Base-by-base conservation (phyloP, 2,329 filamentous ascomycete genomes). In the Penicillium sp. region DNA sequence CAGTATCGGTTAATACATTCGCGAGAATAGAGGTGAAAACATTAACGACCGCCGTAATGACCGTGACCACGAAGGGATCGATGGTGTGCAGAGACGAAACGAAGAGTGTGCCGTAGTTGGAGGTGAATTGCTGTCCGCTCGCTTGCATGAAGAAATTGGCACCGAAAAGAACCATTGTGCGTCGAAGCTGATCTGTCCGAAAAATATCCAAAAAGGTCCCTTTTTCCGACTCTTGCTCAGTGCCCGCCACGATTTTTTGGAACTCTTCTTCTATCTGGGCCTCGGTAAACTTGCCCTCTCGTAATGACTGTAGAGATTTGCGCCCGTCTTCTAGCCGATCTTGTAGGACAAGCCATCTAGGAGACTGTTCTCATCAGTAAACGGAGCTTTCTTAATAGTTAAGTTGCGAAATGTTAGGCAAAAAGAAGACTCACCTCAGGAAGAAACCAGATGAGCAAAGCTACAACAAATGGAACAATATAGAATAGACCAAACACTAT, bases 401-500 rank as follows among this genome's bases (percentile, higher is more conserved):
- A n/a, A n/a, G 9, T 14, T 20, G 9, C 5, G 3, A 18, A 20
- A n/a, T 11, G 11, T n/a, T n/a, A n/a, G n/a, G 9, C 18, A 42
- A 6, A 2, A 47, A 14, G 21, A 24, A 3, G 45, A 26, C 23
- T n/a, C 18, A 47, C 46, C 46, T 50, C 47, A 4, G 52, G 45
- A 5, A 55, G 28, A 6, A 55, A 55, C 8, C 30, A 47, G 12
- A 54, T 18, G 0, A n/a, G 12, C 12, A 20, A 5, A 11, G 21
- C 11, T 14, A 54, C 6, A 18, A 40, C 23, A 6, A 21, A 16
- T 9, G 43, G 52, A 8, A 54, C 12, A n/a, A 54, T 38, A 12
- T 47, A 47, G 28, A 54, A 54, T 14, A 54, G 21, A 11, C 43
- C 52, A 18, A 38, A 47, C 18, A 30, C 43, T 18, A 54, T 45